A percentile compares a stretch with the other conserved stretches of the same genome.
phyloP scores from a whole-genome alignment of 345 rosid species.

The Punica granatum region DNA sequence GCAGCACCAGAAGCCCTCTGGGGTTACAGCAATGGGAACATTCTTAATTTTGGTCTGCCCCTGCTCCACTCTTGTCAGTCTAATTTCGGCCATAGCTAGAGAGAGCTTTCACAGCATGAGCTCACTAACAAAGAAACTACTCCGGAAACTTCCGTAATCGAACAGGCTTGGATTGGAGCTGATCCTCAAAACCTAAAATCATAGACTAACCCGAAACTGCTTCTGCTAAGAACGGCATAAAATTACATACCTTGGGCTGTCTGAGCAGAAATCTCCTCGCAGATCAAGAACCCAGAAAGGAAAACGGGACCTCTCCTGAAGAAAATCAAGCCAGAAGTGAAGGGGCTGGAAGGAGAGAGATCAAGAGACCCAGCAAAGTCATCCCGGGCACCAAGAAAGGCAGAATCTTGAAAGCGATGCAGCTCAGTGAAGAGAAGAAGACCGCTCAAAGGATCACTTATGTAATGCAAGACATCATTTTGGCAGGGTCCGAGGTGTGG shows the following conservation, averaged over 20 bases:
- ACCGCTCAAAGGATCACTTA: neutral
- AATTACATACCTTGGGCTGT: neutral
- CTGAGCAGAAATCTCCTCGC: neutral
- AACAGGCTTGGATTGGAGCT: neutral
- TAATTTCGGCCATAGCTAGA: slow-evolving; percentile 74
- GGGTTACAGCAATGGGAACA: slow-evolving; percentile 95
- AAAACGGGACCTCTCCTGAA: neutral
- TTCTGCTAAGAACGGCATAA: neutral
- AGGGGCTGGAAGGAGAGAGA: neutral
- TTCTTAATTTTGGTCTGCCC: slow-evolving; percentile 77
- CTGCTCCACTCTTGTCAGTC: slow-evolving; percentile 59
- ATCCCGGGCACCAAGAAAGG: neutral
- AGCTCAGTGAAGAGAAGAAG: neutral
- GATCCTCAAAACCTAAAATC: neutral
- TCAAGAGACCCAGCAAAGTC: neutral
- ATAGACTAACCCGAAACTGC: neutral
- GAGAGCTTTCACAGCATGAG: slow-evolving; percentile 15
- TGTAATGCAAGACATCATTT: neutral
- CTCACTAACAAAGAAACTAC: slow-evolving; percentile 1
- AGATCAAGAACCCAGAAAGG: slow-evolving; percentile 1
- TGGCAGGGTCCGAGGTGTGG: slow-evolving; percentile 6
- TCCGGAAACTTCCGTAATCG: neutral
- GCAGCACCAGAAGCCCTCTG: slow-evolving; percentile 99
- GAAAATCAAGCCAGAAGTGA: neutral
- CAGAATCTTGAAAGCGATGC: neutral